Evolutionary conservation across 306 rosid genomes (phyloP).

Genomic region (Cucurbita maxima): DNA sequence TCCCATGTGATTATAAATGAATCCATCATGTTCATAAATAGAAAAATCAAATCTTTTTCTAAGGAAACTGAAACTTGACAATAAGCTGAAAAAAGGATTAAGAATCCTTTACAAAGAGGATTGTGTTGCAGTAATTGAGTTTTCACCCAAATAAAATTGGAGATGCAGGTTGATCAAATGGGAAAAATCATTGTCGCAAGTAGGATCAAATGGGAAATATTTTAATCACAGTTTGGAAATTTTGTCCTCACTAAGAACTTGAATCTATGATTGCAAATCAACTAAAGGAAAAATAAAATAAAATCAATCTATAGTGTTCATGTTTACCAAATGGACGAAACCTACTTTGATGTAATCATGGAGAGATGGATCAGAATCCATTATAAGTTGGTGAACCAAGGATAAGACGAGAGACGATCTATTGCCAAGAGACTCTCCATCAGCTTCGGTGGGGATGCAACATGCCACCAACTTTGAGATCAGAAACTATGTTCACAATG

Average conservation of each 20-base stretch:
- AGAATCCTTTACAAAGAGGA: background rate
- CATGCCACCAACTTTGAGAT: slow-evolving; percentile 77
- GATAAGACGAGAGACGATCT: slow-evolving; percentile 42
- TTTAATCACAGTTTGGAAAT: background rate
- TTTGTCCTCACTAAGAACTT: background rate
- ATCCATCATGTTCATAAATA: background rate
- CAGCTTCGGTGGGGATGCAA: slow-evolving; percentile 44
- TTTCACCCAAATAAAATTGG: background rate
- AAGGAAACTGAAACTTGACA: background rate
- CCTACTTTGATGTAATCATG: slow-evolving; percentile 64
- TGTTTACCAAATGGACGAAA: slow-evolving; percentile 6
- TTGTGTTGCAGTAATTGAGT: background rate
- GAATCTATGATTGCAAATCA: background rate
- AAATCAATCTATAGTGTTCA: background rate
- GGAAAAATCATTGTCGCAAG: background rate
- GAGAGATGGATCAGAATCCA: slow-evolving; percentile 65
- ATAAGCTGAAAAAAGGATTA: background rate
- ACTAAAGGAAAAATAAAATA: background rate
- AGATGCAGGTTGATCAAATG: background rate
- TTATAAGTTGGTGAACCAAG: slow-evolving; percentile 45
- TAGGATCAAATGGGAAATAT: background rate
- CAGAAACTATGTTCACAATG: slow-evolving; percentile 39
- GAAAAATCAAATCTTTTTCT: background rate
- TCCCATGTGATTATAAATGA: background rate
- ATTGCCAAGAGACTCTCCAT: slow-evolving; percentile 24